Evolutionary conservation across 108 stramenopile species (phyloP), one percentile per base, ranked within the genome.

Genomic region (Skeletonema grethae): DNA sequence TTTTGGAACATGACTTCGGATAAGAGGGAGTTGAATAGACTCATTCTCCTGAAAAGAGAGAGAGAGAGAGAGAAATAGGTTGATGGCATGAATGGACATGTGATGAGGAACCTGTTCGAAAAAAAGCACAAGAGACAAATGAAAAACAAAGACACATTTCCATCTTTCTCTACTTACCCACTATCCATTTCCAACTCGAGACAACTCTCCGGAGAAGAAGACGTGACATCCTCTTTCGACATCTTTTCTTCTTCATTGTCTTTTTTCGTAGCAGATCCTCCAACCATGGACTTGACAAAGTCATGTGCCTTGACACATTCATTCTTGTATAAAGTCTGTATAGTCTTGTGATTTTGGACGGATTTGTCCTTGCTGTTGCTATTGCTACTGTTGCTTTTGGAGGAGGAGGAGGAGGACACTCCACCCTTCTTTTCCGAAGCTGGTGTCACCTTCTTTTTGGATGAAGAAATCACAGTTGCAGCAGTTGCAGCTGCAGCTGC

Each of bases 1-100:
- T 57, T 30, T 25, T 59, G 58, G 67, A 58, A 69, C 67, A 69
- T 58, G 11, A 69, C 56, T 13, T 69, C 57, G 57, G 67, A 69
- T 16, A 69, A 39, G 20, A 69, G 32, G 15, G 67, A 69, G 41
- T 57, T 57, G 57, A 69, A 69, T 58, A 57, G 67, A 35, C 29
- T 5, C 36, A 36, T 39, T 1, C 67, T 39, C 0, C 67, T 69
- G 15, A 6, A 13, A 28, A 28, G 25, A 28, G 22, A 13, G 24
- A 20, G 36, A 13, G 1, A 28, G 25, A 28, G 22, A 13, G 24
- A 20, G 36, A 10, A 60, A 25, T 59, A 38, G 25, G 57, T 39
- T 39, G 41, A 15, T 43, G 15, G 0, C n/a, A 11, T 39, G 41
- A 0, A 15, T 43, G 41, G 13, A 15, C 5, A n/a, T 43, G 3